These are phyloP conservation scores for Groenewaldozyma salmanticensis DNA, from an alignment of 805 yeast species.

Conservation along the genomic window DNA sequence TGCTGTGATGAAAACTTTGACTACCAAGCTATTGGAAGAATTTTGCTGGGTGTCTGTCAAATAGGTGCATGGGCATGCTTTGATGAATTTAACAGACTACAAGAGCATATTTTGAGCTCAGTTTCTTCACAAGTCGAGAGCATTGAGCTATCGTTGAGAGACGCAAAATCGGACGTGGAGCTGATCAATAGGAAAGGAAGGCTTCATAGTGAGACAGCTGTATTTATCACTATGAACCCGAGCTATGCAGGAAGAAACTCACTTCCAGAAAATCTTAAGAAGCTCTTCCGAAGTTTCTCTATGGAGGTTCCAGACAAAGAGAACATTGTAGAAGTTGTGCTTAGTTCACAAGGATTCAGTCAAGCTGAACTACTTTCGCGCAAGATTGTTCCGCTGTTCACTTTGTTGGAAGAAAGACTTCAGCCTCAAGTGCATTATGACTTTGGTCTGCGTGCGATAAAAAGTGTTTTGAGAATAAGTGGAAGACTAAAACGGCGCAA, in stretches of 20 bases:
- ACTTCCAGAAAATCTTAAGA: conserved; percentile 79
- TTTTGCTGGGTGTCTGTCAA: conserved; percentile 67
- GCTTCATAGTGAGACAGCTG: conserved; percentile 34
- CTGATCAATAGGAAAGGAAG: conserved; percentile 17
- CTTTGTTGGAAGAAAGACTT: conserved; percentile 30
- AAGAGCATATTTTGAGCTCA: conserved; percentile 64
- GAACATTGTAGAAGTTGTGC: conserved; percentile 59
- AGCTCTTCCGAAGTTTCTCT: conserved; percentile 64
- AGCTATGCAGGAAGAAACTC: conserved; percentile 73
- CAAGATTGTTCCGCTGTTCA: conserved; percentile 47
- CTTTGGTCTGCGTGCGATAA: conserved; percentile 79
- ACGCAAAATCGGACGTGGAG: conserved; percentile 12
- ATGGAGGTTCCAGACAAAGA: conserved; percentile 64
- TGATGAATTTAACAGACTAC: conserved; percentile 85
- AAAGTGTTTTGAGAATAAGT: conserved; percentile 52
- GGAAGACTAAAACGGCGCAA: conserved; percentile 36
- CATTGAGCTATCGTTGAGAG: conserved; percentile 43
- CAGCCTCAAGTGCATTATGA: conserved; percentile 71
- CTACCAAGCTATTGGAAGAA: conserved; percentile 64
- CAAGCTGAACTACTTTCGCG: conserved; percentile 37
- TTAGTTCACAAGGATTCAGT: conserved; percentile 62
- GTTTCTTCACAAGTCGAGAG: conserved; percentile 70
- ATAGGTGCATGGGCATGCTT: conserved; percentile 94
- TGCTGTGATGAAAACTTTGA: conserved; percentile 89
- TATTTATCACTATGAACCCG: conserved; percentile 89